phyloP scores from a whole-genome alignment of 1,139 yeast genomes.

The Yamadazyma taylorii region DNA sequence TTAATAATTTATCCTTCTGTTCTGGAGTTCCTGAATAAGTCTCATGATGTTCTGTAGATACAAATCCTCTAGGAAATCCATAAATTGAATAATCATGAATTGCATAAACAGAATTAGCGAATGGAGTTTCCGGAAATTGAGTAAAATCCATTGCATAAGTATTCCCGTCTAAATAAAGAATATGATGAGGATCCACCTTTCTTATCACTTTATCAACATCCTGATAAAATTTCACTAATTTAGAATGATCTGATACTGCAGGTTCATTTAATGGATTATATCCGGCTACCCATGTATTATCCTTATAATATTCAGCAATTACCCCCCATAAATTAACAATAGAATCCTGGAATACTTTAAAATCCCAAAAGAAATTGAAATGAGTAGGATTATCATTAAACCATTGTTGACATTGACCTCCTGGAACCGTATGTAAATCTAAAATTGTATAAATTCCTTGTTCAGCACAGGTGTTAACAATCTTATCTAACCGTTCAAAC shows the following conservation, averaged over 20 bases:
- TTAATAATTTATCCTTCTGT: constrained; percentile 27
- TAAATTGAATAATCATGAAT: constrained; percentile 40
- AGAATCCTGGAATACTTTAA: constrained; percentile 41
- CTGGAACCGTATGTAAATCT: constrained; percentile 46
- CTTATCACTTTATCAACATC: constrained; percentile 33
- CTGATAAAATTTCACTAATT: constrained; percentile 31
- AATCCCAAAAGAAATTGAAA: constrained; percentile 43
- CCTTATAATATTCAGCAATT: constrained; percentile 37
- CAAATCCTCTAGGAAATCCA: constrained; percentile 33
- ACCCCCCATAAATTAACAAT: constrained; percentile 37
- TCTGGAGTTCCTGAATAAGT: constrained; percentile 29
- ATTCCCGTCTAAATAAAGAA: constrained; percentile 43
- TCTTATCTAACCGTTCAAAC: constrained; percentile 34
- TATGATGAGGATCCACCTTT: constrained; percentile 39
- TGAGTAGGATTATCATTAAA: constrained; percentile 42
- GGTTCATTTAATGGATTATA: constrained; percentile 48
- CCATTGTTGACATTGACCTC: constrained; percentile 52
- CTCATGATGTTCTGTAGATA: constrained; percentile 17
- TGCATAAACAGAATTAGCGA: constrained; percentile 39
- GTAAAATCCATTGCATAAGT: constrained; percentile 46
- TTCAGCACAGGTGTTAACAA: constrained; percentile 35
- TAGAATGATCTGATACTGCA: constrained; percentile 33
- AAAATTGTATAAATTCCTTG: constrained; percentile 39
- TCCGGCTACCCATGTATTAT: constrained; percentile 44
- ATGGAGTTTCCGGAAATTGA: constrained; percentile 34